phyloP scores from a whole-genome alignment of 2,329 filamentous ascomycete genomes.

The Aspergillus sp. region DNA sequence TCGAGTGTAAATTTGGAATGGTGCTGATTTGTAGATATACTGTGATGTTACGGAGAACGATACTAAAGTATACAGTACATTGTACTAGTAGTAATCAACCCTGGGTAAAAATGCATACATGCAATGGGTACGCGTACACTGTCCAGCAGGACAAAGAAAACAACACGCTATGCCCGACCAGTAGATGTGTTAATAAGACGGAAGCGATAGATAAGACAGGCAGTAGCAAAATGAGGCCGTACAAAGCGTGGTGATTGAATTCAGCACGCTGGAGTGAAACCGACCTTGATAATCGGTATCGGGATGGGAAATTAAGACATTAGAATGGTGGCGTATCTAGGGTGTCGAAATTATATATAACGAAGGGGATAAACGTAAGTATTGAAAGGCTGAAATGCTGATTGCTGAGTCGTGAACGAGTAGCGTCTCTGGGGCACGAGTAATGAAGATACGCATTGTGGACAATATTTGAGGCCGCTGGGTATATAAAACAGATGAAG shows the following conservation, averaged over 20 bases:
- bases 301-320: constrained; percentile 11
- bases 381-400: constrained; percentile 13
- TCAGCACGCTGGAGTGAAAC: background rate
- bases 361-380: constrained; percentile 14
- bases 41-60: background rate
- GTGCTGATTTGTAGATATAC: background rate
- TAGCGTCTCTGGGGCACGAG: background rate
- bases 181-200: background rate
- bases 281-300: constrained; percentile 1
- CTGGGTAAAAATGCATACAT: background rate
- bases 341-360: constrained; percentile 21
- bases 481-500: constrained; percentile 18
- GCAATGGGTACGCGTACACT: background rate
- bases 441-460: background rate
- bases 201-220: background rate
- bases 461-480: constrained; percentile 1
- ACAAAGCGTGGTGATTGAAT: background rate
- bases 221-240: background rate
- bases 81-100: background rate
- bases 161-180: background rate
- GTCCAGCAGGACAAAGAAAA: background rate
- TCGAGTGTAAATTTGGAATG: background rate
- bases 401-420: constrained; percentile 4
- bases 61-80: too few relatives aligned
- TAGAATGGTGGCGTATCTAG: constrained; percentile 15